Percentiles rank a stretch among this genome's conserved stretches.
Evolutionary conservation across 352 stramenopile species (phyloP).

Genomic region (Globisporangium orthogonon): DNA sequence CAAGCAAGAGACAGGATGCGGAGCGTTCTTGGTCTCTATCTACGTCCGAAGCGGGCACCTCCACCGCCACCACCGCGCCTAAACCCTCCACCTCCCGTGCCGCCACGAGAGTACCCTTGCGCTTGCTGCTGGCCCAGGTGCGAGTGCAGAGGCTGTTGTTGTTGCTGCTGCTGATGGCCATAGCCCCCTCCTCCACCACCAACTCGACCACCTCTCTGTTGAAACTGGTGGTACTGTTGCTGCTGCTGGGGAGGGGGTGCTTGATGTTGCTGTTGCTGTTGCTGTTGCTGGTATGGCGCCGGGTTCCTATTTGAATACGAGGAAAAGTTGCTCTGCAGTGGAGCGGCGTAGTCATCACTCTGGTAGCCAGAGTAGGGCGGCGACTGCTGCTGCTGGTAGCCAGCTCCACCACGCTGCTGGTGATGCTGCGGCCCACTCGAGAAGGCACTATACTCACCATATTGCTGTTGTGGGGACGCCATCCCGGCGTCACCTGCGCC

Average conservation of each 20-base stretch:
- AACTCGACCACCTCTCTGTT: constrained; percentile 14
- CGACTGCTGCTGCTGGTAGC: constrained; percentile 11
- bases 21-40: constrained; percentile 8
- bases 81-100: constrained; percentile 15
- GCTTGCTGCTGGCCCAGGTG: constrained; percentile 9
- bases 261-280: not conserved
- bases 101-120: constrained; percentile 18
- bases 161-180: constrained; percentile 6
- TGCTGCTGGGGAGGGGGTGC: constrained; percentile 7
- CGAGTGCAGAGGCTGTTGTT: constrained; percentile 1
- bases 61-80: constrained; percentile 18
- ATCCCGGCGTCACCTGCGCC: constrained; percentile 1
- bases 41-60: constrained; percentile 20
- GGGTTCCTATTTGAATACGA: constrained; percentile 13
- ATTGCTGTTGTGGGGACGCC: constrained; percentile 7
- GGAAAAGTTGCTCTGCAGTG: constrained; percentile 4
- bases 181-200: constrained; percentile 11
- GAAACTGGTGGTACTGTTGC: constrained; percentile 7
- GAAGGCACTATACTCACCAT: constrained; percentile 11
- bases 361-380: constrained; percentile 4
- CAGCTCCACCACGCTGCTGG: constrained; percentile 2
- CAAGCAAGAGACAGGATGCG: not conserved
- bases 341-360: constrained; percentile 9
- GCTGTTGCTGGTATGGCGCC: constrained; percentile 17
- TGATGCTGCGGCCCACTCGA: constrained; percentile 7